These are phyloP conservation scores for Sanghuangporus sanghuang DNA, from an alignment of 1,284 basidiomycete genomes.

Conservation along the genomic window DNA sequence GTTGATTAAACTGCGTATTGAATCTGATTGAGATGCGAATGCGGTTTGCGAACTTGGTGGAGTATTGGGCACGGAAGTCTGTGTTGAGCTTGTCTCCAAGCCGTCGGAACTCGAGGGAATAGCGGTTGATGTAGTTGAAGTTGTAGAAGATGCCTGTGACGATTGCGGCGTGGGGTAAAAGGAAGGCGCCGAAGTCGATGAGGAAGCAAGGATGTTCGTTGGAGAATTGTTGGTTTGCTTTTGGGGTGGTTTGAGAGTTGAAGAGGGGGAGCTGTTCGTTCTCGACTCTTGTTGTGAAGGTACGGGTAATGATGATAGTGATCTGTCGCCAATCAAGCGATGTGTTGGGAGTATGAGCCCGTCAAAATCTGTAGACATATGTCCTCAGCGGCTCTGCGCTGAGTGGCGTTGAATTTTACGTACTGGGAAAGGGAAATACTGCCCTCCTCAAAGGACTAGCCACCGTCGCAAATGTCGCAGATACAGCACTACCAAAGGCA, in stretches of 20 bases:
- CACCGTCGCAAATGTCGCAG: not conserved
- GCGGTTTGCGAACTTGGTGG: not conserved
- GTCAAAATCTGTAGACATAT: not conserved
- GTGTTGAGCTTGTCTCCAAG: not conserved
- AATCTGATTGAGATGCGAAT: not conserved
- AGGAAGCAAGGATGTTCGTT: conserved; percentile 13
- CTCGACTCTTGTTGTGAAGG: not conserved
- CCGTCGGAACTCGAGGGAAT: not conserved
- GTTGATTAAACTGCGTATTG: not conserved
- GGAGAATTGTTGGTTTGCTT: conserved; percentile 1
- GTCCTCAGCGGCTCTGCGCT: not conserved
- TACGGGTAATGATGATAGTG: not conserved
- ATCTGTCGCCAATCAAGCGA: not conserved
- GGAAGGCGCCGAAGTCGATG: conserved; percentile 7
- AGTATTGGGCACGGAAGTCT: conserved; percentile 1
- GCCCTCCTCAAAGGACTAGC: not conserved
- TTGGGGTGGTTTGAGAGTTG: not conserved
- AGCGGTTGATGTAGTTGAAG: conserved; percentile 1
- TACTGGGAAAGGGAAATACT: not conserved
- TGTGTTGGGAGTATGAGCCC: not conserved
- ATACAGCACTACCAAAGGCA: not conserved
- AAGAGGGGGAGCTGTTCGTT: not conserved
- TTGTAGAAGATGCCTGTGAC: not conserved
- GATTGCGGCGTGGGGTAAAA: conserved; percentile 1
- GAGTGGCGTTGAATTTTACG: not conserved